Percentiles rank a stretch among this genome's conserved stretches.
Evolutionary conservation across 331 rosid genomes (phyloP).

Genomic region (Ulmus americana): DNA sequence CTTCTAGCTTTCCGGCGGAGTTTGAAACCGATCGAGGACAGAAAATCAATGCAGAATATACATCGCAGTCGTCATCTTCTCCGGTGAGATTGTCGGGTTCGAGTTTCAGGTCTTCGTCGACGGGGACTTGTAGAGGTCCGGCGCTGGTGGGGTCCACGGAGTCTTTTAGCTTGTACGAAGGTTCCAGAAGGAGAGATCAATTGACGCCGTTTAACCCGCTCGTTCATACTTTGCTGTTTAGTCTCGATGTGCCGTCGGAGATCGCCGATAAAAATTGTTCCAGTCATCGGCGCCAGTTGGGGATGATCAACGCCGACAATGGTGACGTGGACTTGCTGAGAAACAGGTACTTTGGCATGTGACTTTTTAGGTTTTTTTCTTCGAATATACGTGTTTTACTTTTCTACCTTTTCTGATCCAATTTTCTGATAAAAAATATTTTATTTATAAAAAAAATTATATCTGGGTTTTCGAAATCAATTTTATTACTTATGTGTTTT

Average conservation of each 20-base stretch:
- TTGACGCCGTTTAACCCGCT: conserved; percentile 23
- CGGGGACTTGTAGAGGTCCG: background rate
- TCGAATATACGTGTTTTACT: too few species aligned
- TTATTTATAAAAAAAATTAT: too few species aligned
- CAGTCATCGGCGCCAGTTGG: background rate
- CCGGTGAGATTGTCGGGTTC: conserved; percentile 1
- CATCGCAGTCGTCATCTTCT: background rate
- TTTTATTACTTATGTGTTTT: too few species aligned
- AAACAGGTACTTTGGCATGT: conserved; percentile 18
- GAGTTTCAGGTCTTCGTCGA: conserved; percentile 1
- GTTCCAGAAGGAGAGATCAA: conserved; percentile 7
- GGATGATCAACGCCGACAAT: conserved; percentile 2
- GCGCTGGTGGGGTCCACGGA: conserved; percentile 4
- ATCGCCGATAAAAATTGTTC: background rate
- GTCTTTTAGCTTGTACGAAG: background rate
- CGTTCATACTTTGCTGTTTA: conserved; percentile 26
- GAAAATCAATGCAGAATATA: too few species aligned
- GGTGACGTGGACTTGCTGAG: background rate
- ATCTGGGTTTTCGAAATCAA: too few species aligned
- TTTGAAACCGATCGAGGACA: too few species aligned
- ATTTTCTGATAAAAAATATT: too few species aligned
- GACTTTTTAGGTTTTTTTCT: background rate
- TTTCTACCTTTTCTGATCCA: too few species aligned
- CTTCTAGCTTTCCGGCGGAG: conserved; percentile 27
- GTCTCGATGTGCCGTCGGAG: conserved; percentile 20